Conservation (phyloP, 805 yeast species). For the Saturnispora zaruensis region DNA sequence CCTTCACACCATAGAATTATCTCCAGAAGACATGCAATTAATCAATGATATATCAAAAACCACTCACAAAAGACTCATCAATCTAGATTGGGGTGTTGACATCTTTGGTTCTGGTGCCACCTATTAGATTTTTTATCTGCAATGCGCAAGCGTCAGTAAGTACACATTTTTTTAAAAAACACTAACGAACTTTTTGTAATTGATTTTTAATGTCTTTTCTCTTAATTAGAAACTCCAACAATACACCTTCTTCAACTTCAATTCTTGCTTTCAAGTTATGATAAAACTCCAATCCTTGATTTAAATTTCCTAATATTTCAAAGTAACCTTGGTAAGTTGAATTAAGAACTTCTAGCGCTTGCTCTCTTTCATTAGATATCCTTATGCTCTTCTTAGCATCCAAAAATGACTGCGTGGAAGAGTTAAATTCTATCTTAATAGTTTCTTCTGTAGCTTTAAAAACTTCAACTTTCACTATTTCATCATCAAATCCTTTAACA, state of each 20-base stretch:
- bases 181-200: not conserved
- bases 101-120: constrained; percentile 9
- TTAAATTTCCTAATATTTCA: constrained; percentile 51
- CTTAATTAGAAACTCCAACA: not conserved
- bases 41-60: constrained; percentile 15
- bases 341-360: constrained; percentile 44
- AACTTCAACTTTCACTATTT: constrained; percentile 38
- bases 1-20: constrained; percentile 28
- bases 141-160: not conserved
- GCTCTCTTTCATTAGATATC: constrained; percentile 33
- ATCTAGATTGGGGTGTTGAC: constrained; percentile 14
- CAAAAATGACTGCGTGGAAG: constrained; percentile 22
- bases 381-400: constrained; percentile 27
- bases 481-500: constrained; percentile 43
- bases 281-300: constrained; percentile 67
- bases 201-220: not conserved
- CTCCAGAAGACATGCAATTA: constrained; percentile 30
- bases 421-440: constrained; percentile 26
- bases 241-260: not conserved
- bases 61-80: constrained; percentile 8
- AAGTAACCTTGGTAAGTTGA: constrained; percentile 40
- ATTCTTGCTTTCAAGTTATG: constrained; percentile 36
- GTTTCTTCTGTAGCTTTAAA: constrained; percentile 32
- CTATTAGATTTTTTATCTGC: not conserved
- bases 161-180: not conserved